Evolutionary conservation across 768 basidiomycete species (phyloP), one percentile per base, ranked within the genome.

Genomic region (Dacryopinax spathularia): DNA sequence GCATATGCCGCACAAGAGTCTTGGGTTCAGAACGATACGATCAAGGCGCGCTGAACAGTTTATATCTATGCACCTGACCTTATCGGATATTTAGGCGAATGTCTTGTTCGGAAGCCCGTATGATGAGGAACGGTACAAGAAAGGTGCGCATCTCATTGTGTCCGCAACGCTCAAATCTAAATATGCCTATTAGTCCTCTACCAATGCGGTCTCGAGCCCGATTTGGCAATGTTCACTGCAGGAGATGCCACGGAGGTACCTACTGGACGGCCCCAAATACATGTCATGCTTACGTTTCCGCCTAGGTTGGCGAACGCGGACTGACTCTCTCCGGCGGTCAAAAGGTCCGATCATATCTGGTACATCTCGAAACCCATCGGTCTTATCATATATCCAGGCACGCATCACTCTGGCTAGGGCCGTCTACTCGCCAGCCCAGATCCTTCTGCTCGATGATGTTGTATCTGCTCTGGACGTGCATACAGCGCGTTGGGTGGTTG

Each of bases 241-340:
- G 85, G 86, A 0, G 87, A 87, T 69, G 68, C 76, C 36, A 86
- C 86, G 4, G 86, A 88, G 73, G 63, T 63, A 61, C 7, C n/a
- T 33, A 18, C 18, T 18, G 18, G 4, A 16, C 60, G 18, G 7
- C 35, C 48, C 29, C 7, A 13, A 34, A 2, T 60, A 18, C 7
- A 12, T 27, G 59, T 9, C 27, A 63, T 25, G 15, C 12, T 5
- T 31, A 31, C 3, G 6, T 27, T 18, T 12, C 31, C 18, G n/a
- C 43, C 6, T 27, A 63, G 63, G 82, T 87, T 31, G 85, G 86
- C 10, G 86, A 88, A 70, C 85, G 84, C 67, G 86, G 85, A 1
- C 71, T 84, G 9, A 87, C 83, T 0, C 67, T 83, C 27, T 78
- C 76, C 68, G 82, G 82, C 34, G 82, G 82, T 41, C 82, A 84